These are phyloP conservation scores for Fusarium domesticum DNA, from an alignment of 2,329 filamentous ascomycete genomes.

Conservation along the genomic window DNA sequence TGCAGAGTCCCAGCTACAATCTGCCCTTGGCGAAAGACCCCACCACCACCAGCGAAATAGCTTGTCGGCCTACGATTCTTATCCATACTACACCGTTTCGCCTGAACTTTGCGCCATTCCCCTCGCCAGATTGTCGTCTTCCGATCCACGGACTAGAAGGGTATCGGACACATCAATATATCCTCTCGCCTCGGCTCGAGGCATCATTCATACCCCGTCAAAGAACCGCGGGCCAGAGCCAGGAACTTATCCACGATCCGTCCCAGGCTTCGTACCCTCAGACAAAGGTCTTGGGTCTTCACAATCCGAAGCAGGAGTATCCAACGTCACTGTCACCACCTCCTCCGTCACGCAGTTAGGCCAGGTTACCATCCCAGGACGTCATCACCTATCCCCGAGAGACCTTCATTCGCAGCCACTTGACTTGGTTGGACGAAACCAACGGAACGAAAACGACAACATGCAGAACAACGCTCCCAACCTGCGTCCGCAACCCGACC, in stretches of 20 bases:
- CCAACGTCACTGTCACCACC: constrained; percentile 53
- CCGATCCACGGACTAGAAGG: constrained; percentile 58
- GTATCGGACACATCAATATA: constrained; percentile 72
- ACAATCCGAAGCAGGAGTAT: constrained; percentile 50
- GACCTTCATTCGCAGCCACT: constrained; percentile 40
- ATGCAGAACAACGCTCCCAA: constrained; percentile 34
- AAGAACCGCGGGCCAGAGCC: constrained; percentile 55
- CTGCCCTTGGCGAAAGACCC: constrained; percentile 45
- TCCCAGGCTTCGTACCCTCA: constrained; percentile 47
- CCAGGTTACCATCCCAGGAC: constrained; percentile 38
- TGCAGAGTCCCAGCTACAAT: constrained; percentile 37
- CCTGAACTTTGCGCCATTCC: constrained; percentile 49
- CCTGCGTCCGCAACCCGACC: constrained; percentile 47
- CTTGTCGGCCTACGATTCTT: constrained; percentile 31
- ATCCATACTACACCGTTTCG: constrained; percentile 34
- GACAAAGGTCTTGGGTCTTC: constrained; percentile 40
- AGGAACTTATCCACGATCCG: constrained; percentile 40
- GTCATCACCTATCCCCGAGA: constrained; percentile 46
- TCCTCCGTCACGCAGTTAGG: constrained; percentile 41
- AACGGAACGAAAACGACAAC: constrained; percentile 36
- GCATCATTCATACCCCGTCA: constrained; percentile 46
- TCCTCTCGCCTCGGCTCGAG: constrained; percentile 62
- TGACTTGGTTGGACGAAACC: constrained; percentile 47
- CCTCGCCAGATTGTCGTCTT: constrained; percentile 39
- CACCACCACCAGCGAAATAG: constrained; percentile 44